phyloP scores from a whole-genome alignment of 148 eudicot species.

The Dysphania ambrosioides region DNA sequence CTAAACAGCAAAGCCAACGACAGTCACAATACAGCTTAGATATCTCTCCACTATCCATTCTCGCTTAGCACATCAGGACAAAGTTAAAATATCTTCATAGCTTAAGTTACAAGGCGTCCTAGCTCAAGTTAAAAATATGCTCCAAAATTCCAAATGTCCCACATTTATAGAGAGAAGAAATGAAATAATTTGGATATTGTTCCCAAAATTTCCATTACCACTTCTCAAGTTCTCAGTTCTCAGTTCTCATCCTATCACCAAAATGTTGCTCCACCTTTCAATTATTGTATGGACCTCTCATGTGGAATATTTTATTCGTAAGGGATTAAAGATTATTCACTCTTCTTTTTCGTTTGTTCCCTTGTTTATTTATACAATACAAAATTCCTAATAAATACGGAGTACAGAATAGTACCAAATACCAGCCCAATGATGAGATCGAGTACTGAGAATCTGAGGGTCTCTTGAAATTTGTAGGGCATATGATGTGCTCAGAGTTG shows the following conservation, averaged over 20 bases:
- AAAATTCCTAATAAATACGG: background rate
- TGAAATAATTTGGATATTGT: background rate
- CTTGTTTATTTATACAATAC: background rate
- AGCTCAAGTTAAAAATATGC: background rate
- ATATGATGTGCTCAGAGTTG: conserved; percentile 23
- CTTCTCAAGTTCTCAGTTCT: too few species aligned
- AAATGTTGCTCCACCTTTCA: background rate
- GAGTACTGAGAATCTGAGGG: conserved; percentile 9
- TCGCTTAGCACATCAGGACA: background rate
- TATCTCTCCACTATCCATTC: background rate
- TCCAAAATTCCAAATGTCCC: background rate
- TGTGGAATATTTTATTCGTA: conserved; percentile 10
- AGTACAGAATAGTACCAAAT: conserved; percentile 7
- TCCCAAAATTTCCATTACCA: background rate
- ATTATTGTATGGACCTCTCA: background rate
- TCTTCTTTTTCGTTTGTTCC: background rate
- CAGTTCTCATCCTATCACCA: too few species aligned
- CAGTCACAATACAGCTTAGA: background rate
- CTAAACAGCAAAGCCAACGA: too few species aligned
- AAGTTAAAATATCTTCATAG: background rate
- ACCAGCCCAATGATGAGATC: conserved; percentile 3
- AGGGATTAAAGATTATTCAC: background rate
- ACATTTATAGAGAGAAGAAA: conserved; percentile 3
- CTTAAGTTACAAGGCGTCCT: background rate
- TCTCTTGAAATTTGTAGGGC: conserved; percentile 3